Base-by-base conservation (phyloP, 306 rosid species). In the Comarum palustre region DNA sequence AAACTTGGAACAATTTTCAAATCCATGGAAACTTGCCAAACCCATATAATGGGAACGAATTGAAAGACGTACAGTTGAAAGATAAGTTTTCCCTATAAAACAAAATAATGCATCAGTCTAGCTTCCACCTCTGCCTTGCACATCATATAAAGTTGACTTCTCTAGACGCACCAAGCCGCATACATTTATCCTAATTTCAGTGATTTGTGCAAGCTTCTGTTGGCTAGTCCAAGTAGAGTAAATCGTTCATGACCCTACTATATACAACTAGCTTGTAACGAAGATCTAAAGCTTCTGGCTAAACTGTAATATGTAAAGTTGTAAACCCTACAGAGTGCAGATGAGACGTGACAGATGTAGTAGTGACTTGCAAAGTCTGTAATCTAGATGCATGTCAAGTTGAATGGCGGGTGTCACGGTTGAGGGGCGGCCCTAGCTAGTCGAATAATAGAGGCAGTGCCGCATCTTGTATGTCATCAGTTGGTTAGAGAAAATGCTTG, bases 131-230 rank as follows among this genome's bases (percentile, higher is more conserved):
- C 73, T 70, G 51, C 16, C 22, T 54, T 14, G 50, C 38, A 52
- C 74, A 10, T 68, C 36, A 50, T 6, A 50, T 50, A 20, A 25
- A 57, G 52, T 71, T 55, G 75, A 71, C 52, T 19, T 38, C 59
- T 3, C 16, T 12, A 25, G 10, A 55, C 31, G 25, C 16, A 24
- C 41, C 41, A 38, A 38, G 0, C n/a, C 61, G 14, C 17, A 27
- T 2, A 15, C 43, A 8, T 8, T 61, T 17, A 2, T 34, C 67
- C 45, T 10, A 54, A 55, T 55, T 47, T 38, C 20, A 5, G 8
- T 29, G 52, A 8, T 71, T 20, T 38, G 52, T 71, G 50, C 25
- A 32, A 61, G 17, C 41, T 50, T 50, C 45, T 48, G 31, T 69
- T 19, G 22, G 22, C 61, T 32, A n/a, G 62, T 39, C 43, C 43